Percentiles rank a stretch among this genome's conserved stretches.
Conservation (phyloP, 2,329 filamentous ascomycete species). For the Cladosporium sp. region DNA sequence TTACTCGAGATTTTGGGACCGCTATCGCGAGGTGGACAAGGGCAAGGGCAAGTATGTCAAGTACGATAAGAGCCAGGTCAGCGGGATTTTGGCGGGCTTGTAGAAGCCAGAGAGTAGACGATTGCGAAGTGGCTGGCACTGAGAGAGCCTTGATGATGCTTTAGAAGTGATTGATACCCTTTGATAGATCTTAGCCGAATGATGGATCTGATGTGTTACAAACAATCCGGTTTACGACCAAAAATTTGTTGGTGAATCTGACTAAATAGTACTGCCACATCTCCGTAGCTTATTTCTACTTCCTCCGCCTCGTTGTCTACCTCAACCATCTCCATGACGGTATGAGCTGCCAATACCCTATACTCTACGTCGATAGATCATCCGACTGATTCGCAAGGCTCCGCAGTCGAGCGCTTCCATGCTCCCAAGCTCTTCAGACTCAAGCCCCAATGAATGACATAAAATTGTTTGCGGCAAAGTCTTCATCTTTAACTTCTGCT, state of each 20-base stretch:
- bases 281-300: too few relatives aligned
- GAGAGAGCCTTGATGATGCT: not conserved
- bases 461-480: too few relatives aligned
- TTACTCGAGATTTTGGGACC: constrained; percentile 93
- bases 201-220: not conserved
- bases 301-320: too few relatives aligned
- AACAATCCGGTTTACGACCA: too few relatives aligned
- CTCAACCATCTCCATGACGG: not conserved
- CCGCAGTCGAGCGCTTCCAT: not conserved
- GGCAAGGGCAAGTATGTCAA: constrained; percentile 98
- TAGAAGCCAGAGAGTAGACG: not conserved
- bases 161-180: constrained; percentile 1
- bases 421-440: not conserved
- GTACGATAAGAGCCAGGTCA: constrained; percentile 85
- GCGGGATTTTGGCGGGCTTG: constrained; percentile 55
- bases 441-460: too few relatives aligned
- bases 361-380: not conserved
- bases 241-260: too few relatives aligned
- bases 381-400: not conserved
- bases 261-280: too few relatives aligned
- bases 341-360: not conserved
- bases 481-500: too few relatives aligned
- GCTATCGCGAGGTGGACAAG: constrained; percentile 97
- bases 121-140: not conserved
- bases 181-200: not conserved